Conservation (phyloP, 768 basidiomycete species). For the Leccinum fibrillosum region DNA sequence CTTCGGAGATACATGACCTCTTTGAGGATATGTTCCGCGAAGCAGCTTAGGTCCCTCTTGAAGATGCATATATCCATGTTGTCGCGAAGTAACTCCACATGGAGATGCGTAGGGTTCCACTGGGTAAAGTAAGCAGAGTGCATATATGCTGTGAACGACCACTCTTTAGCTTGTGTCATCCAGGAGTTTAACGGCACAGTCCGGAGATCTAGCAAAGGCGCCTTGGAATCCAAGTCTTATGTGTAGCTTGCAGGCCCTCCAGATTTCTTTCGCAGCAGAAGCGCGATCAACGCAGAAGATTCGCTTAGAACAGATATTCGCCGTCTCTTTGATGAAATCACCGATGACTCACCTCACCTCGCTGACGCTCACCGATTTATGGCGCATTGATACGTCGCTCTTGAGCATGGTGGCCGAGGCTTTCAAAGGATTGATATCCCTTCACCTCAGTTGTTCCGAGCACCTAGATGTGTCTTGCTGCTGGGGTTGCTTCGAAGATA, state of each 20-base stretch:
- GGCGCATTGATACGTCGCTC: constrained; percentile 51
- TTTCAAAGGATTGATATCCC: constrained; percentile 44
- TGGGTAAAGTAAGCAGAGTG: constrained; percentile 46
- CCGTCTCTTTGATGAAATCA: constrained; percentile 23
- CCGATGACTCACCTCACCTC: constrained; percentile 38
- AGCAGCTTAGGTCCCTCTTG: constrained; percentile 29
- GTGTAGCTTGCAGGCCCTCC: constrained; percentile 36
- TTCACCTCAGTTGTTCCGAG: constrained; percentile 59
- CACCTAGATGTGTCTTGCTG: constrained; percentile 58
- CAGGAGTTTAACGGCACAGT: constrained; percentile 21
- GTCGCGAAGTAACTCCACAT: constrained; percentile 16
- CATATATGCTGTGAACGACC: constrained; percentile 15
- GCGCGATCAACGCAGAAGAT: constrained; percentile 44
- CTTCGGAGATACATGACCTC: constrained; percentile 35
- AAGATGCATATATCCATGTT: constrained; percentile 29
- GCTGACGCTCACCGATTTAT: constrained; percentile 51
- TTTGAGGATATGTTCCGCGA: constrained; percentile 18
- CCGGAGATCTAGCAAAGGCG: constrained; percentile 17
- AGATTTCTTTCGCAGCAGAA: constrained; percentile 42
- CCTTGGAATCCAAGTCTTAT: constrained; percentile 32
- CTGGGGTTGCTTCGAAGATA: constrained; percentile 64
- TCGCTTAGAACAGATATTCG: constrained; percentile 34
- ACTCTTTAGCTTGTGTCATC: neutral
- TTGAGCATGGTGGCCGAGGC: constrained; percentile 43
- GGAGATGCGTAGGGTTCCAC: constrained; percentile 30